Evolutionary conservation across 129 eudicot genomes (phyloP).

Genomic region (Flaveria ramosissima): DNA sequence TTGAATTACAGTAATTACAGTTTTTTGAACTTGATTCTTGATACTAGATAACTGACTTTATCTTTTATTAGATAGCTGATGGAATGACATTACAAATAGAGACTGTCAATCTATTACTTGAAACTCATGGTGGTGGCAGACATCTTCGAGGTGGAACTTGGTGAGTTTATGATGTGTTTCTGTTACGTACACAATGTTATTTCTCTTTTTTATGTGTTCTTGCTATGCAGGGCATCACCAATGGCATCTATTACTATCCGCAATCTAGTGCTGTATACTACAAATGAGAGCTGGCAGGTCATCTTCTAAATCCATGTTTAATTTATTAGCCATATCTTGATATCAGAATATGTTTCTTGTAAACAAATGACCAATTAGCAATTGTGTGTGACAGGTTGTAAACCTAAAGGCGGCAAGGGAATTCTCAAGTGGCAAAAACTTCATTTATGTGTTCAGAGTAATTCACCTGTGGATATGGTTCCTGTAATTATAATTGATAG

Average conservation of each 20-base stretch:
- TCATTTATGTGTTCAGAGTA: constrained; percentile 89
- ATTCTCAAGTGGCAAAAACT: constrained; percentile 65
- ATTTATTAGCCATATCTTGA: not conserved
- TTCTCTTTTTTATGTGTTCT: not conserved
- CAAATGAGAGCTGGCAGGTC: constrained; percentile 92
- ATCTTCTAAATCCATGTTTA: constrained; percentile 3
- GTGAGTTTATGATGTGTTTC: constrained; percentile 40
- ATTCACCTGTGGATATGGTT: constrained; percentile 13
- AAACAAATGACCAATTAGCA: constrained; percentile 1
- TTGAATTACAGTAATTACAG: too few species aligned
- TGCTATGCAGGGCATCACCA: constrained; percentile 75
- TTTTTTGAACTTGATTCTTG: not conserved
- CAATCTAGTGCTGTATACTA: constrained; percentile 74
- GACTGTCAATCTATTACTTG: constrained; percentile 75
- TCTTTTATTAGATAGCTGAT: constrained; percentile 75
- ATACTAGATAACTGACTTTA: not conserved
- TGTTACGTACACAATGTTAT: not conserved
- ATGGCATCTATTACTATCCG: constrained; percentile 95
- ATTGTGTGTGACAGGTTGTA: constrained; percentile 56
- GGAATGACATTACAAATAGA: constrained; percentile 88
- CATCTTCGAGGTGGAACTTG: constrained; percentile 68
- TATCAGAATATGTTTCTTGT: constrained; percentile 24
- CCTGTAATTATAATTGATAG: not conserved
- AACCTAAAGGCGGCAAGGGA: constrained; percentile 95
- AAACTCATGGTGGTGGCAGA: constrained; percentile 86